Percentiles rank a stretch among this genome's conserved stretches.
phyloP scores from a whole-genome alignment of 768 basidiomycete genomes.

The Terana coerulea region DNA sequence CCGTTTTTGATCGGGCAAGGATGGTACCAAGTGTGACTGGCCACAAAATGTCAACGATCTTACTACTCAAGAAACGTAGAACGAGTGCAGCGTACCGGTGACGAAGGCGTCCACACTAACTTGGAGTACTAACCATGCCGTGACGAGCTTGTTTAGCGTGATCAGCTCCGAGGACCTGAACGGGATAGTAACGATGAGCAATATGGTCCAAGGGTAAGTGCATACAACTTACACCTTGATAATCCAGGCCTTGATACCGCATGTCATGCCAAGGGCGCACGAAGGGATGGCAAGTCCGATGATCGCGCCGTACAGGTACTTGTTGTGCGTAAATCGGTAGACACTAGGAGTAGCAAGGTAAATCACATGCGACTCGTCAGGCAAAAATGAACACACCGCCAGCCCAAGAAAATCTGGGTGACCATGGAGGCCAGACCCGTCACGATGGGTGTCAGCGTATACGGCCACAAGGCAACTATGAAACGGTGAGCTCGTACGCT shows the following conservation, averaged over 20 bases:
- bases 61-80: too few species aligned
- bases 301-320: conserved; percentile 9
- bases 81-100: conserved; percentile 38
- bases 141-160: conserved; percentile 39
- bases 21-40: conserved; percentile 29
- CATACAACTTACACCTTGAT: conserved; percentile 33
- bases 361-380: not conserved
- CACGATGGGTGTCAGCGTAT: conserved; percentile 46
- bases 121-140: conserved; percentile 45
- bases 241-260: conserved; percentile 41
- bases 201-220: not conserved
- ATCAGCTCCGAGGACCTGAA: conserved; percentile 39
- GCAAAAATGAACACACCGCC: conserved; percentile 14
- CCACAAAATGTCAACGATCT: not conserved
- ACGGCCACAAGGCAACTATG: conserved; percentile 35
- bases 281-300: conserved; percentile 34
- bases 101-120: conserved; percentile 42
- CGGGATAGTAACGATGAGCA: not conserved
- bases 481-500: not conserved
- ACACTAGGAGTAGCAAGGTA: not conserved
- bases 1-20: conserved; percentile 42
- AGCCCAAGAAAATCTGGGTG: conserved; percentile 45
- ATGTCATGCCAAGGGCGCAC: conserved; percentile 40
- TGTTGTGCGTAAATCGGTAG: conserved; percentile 14
- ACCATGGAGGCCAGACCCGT: conserved; percentile 44